phyloP scores from a whole-genome alignment of 805 yeast species.

The Candida pini region DNA sequence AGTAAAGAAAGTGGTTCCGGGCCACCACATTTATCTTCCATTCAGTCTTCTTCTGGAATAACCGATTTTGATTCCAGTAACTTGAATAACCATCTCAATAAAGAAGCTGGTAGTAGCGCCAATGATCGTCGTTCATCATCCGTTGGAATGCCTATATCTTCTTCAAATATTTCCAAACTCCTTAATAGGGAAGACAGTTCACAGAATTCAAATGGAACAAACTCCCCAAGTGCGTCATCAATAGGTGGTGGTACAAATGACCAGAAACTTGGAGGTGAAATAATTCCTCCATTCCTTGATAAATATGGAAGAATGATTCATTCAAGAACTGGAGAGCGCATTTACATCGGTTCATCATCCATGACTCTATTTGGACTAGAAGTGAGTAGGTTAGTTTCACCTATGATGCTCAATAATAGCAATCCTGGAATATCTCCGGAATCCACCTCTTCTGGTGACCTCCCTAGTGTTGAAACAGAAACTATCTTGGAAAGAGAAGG shows the following conservation, averaged over 20 bases:
- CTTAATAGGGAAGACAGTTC: neutral
- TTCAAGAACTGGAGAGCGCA: conserved; percentile 68
- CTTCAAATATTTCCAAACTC: no score
- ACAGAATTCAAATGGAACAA: neutral
- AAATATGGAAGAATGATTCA: conserved; percentile 67
- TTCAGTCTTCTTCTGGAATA: no score
- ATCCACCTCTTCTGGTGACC: conserved; percentile 2
- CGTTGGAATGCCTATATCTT: no score
- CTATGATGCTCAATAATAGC: conserved; percentile 13
- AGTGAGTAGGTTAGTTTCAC: conserved; percentile 46
- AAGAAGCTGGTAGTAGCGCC: no score
- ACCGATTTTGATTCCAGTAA: no score
- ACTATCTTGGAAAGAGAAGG: conserved; percentile 71
- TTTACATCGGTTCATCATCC: conserved; percentile 76
- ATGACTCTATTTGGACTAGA: conserved; percentile 79
- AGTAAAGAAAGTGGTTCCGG: no score
- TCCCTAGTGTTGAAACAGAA: conserved; percentile 25
- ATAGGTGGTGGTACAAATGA: neutral
- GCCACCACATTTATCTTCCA: no score
- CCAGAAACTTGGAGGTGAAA: conserved; percentile 34
- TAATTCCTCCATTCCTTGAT: conserved; percentile 66
- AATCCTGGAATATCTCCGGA: conserved; percentile 8
- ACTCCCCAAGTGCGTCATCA: no score
- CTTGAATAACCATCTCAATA: no score
- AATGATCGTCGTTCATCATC: no score